Evolutionary conservation across 2,329 filamentous ascomycete genomes (phyloP).

Genomic region (Penicillium thymicola): DNA sequence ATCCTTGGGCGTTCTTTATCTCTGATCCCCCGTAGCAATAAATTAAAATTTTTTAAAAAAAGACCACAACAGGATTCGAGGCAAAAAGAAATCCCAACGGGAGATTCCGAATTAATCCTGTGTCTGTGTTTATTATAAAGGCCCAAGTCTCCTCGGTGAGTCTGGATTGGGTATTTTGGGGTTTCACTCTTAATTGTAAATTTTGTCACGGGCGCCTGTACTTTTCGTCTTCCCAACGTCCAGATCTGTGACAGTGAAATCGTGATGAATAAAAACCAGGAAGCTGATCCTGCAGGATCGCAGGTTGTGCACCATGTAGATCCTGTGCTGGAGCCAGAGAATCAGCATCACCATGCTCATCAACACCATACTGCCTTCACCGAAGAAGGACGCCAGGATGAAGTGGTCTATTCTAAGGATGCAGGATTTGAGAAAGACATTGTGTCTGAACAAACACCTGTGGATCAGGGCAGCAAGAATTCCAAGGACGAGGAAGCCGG

Average conservation of each 20-base stretch:
- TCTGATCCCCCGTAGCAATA: conserved; percentile 3
- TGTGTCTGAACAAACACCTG: conserved; percentile 34
- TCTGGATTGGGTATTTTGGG: neutral
- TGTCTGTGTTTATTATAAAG: neutral
- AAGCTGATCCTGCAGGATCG: neutral
- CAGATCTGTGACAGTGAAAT: neutral
- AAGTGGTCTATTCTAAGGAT: conserved; percentile 50
- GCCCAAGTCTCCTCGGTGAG: neutral
- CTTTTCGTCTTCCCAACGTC: neutral
- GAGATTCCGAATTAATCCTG: neutral
- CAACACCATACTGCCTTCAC: conserved; percentile 39
- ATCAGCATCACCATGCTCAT: conserved; percentile 42
- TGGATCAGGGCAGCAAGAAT: conserved; percentile 37
- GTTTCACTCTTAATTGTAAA: neutral
- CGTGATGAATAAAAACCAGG: neutral
- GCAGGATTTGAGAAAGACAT: conserved; percentile 40
- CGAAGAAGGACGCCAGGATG: conserved; percentile 38
- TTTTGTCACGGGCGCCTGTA: neutral
- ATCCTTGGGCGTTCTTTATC: conserved; percentile 10
- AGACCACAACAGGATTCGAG: neutral
- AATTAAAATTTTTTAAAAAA: neutral
- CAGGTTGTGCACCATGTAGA: conserved; percentile 19
- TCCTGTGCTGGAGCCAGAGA: conserved; percentile 36
- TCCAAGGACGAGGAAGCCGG: conserved; percentile 43
- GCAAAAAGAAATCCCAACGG: neutral